A percentile compares a stretch with the other conserved stretches of the same genome.
phyloP scores from a whole-genome alignment of 2,329 filamentous ascomycete genomes.

The Calonectria montana region DNA sequence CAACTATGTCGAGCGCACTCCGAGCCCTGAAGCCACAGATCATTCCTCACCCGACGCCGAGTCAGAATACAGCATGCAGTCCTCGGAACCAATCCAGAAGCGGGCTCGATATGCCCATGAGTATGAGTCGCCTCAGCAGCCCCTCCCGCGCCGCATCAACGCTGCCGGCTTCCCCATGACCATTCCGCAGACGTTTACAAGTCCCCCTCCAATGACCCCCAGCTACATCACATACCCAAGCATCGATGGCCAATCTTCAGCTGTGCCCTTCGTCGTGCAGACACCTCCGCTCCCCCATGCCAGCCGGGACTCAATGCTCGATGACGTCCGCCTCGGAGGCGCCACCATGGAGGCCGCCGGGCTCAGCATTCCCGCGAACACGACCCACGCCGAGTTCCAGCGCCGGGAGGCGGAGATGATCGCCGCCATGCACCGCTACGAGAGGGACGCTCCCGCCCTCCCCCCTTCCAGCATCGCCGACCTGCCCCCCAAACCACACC shows the following conservation, averaged over 20 bases:
- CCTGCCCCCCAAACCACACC: constrained; percentile 42
- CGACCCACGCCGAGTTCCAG: constrained; percentile 28
- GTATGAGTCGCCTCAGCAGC: background rate
- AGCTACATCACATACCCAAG: background rate
- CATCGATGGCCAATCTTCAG: background rate
- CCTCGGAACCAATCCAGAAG: background rate
- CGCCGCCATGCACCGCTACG: constrained; percentile 33
- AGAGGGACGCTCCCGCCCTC: constrained; percentile 40
- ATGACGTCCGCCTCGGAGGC: background rate
- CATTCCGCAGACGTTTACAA: background rate
- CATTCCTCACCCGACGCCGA: background rate
- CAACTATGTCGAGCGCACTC: background rate
- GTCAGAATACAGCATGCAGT: constrained; percentile 5
- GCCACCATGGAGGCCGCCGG: constrained; percentile 22
- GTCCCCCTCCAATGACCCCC: background rate
- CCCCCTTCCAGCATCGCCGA: constrained; percentile 40
- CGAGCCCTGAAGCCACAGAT: constrained; percentile 4
- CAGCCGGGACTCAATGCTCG: background rate
- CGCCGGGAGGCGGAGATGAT: constrained; percentile 34
- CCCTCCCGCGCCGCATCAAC: background rate
- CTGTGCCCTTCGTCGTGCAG: background rate
- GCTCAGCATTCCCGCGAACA: constrained; percentile 33
- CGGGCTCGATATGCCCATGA: background rate
- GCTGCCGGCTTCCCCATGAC: background rate
- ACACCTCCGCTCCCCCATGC: background rate